Percentiles rank a stretch among this genome's conserved stretches.
Evolutionary conservation across 2,329 filamentous ascomycete genomes (phyloP).

Genomic region (Phialocephala sp.): DNA sequence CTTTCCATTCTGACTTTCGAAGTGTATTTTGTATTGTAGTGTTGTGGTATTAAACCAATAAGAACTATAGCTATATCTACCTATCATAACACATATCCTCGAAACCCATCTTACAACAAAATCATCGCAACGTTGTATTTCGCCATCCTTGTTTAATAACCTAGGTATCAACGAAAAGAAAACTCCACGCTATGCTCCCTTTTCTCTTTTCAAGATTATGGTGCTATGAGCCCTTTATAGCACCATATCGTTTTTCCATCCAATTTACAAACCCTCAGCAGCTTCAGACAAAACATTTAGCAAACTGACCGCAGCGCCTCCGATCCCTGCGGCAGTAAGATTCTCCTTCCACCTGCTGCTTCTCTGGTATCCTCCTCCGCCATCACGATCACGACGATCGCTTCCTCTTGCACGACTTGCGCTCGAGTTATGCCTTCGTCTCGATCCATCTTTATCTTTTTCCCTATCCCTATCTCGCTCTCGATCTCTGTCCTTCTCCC

Average conservation of each 20-base stretch:
- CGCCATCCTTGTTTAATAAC: not conserved
- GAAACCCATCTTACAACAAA: not conserved
- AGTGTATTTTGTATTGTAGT: too few species aligned
- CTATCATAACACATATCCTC: not conserved
- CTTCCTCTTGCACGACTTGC: not conserved
- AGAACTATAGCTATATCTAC: not conserved
- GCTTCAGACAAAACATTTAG: constrained; percentile 64
- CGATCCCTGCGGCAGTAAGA: constrained; percentile 62
- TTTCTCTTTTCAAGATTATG: not conserved
- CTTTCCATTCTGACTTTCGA: too few species aligned
- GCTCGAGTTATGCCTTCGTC: constrained; percentile 1
- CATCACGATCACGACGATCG: constrained; percentile 12
- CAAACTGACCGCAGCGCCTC: constrained; percentile 64
- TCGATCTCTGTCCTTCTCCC: constrained; percentile 25
- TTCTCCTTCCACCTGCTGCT: constrained; percentile 58
- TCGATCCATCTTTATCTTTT: constrained; percentile 23
- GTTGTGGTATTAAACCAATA: not conserved
- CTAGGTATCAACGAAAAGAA: not conserved
- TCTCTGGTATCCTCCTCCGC: constrained; percentile 17
- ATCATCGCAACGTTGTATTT: not conserved
- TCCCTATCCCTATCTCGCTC: constrained; percentile 19
- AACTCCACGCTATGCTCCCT: not conserved
- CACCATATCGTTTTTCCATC: not conserved
- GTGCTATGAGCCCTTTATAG: not conserved
- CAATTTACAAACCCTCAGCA: constrained; percentile 44